Evolutionary conservation across 2,329 filamentous ascomycete genomes (phyloP), one percentile per base, ranked within the genome.

Genomic region (Corinectria fuckeliana): DNA sequence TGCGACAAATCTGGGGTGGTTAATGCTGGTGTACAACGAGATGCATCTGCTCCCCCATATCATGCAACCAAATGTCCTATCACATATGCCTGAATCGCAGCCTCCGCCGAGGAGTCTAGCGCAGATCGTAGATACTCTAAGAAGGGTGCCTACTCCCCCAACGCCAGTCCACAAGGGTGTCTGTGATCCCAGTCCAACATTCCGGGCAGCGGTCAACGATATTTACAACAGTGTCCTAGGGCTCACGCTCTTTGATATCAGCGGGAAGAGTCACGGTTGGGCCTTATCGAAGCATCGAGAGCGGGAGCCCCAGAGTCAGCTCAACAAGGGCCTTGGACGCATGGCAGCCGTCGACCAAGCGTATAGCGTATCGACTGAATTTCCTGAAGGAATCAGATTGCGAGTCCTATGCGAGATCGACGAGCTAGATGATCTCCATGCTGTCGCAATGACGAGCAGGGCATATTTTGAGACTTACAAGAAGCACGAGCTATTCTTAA

Each of bases 1-100:
- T 61, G 81, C 82, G 0, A 77, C 78, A 0, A 84, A 82, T 52
- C 73, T 85, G 0, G 83, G 83, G 3, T 85, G 82, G 81, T 66
- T 84, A 30, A 82, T 85, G 78, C 73, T 83, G n/a, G 72, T 79
- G 0, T 81, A 80, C 52, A 79, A 80, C 50, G 80, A 84, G 62
- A 72, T 84, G 51, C 75, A 76, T 39, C 70, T 84, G 1, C 65
- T 83, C 2, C 71, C 76, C 3, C 75, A 74, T 5, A 72, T 83
- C 4, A 68, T 82, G 67, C 72, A 74, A 1, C 70, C 72, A 0
- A 48, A 69, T 9, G 63, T 67, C 0, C 51, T 75, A 2, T 63
- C 67, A 6, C 70, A 72, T 20, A 30, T 70, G 18, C 64, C 66
- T 0, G 61, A 65, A 13, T 25, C 52, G 5, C 66, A 70, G 26